Conservation (phyloP, 768 basidiomycete species). For the Lactifluus pinguis region DNA sequence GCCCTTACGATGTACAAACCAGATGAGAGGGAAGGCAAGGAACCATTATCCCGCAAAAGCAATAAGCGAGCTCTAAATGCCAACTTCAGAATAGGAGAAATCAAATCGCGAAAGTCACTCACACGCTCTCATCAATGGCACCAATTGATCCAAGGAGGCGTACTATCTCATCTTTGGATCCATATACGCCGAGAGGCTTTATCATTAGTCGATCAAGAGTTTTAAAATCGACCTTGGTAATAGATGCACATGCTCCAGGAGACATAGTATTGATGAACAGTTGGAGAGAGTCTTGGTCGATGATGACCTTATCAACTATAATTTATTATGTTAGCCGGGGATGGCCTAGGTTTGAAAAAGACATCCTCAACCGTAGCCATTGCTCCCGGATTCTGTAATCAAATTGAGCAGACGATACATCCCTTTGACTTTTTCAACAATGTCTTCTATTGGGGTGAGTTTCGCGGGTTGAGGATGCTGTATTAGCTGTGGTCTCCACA, state of each 20-base stretch:
- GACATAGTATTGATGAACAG: conserved; percentile 38
- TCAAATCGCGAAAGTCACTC: conserved; percentile 18
- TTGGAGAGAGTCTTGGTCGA: conserved; percentile 40
- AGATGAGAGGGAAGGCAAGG: conserved; percentile 31
- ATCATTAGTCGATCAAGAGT: conserved; percentile 37
- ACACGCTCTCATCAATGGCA: conserved; percentile 34
- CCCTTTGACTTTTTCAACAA: conserved; percentile 27
- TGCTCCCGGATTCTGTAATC: conserved; percentile 39
- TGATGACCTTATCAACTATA: conserved; percentile 53
- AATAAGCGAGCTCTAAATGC: conserved; percentile 19
- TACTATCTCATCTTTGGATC: conserved; percentile 42
- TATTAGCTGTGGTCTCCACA: too few relatives aligned
- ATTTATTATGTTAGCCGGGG: not conserved
- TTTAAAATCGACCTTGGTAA: conserved; percentile 49
- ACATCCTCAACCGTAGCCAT: conserved; percentile 37
- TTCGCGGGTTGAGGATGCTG: too few relatives aligned
- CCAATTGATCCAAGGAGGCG: conserved; percentile 32
- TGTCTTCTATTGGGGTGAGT: not conserved
- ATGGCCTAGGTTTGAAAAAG: not conserved
- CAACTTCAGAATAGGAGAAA: not conserved
- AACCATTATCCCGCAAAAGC: conserved; percentile 7
- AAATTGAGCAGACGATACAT: conserved; percentile 47
- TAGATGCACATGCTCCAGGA: conserved; percentile 42
- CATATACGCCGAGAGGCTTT: conserved; percentile 49
- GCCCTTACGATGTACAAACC: conserved; percentile 40